A percentile compares a stretch with the other conserved stretches of the same genome.
Evolutionary conservation across 495 filamentous ascomycete species (phyloP).

Genomic region (Hypoxylon fragiforme): DNA sequence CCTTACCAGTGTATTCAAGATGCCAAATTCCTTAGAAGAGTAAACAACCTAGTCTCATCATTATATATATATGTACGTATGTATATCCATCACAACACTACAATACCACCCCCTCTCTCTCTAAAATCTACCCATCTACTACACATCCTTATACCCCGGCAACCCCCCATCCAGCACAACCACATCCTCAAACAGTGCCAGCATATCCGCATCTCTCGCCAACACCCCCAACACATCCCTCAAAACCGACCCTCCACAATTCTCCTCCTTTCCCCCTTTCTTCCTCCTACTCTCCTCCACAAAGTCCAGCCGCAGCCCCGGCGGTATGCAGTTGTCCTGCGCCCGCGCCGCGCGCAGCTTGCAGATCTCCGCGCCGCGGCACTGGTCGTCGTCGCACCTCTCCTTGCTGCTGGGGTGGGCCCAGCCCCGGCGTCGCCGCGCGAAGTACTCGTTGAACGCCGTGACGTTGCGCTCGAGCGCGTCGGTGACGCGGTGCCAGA

Average conservation of each 20-base stretch:
- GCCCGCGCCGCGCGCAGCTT: slow-evolving; percentile 38
- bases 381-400: no score
- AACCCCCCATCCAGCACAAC: background rate
- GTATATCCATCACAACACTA: no score
- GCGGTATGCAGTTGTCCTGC: slow-evolving; percentile 38
- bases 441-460: slow-evolving; percentile 33
- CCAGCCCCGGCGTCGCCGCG: slow-evolving; percentile 36
- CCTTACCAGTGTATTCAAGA: no score
- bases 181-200: slow-evolving; percentile 12
- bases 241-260: slow-evolving; percentile 28
- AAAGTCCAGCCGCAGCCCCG: slow-evolving; percentile 9
- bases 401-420: slow-evolving; percentile 22
- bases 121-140: no score
- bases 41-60: no score
- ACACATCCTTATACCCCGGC: background rate
- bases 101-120: no score
- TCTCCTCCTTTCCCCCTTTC: slow-evolving; percentile 5
- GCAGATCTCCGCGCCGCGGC: slow-evolving; percentile 34
- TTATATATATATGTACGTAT: no score
- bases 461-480: slow-evolving; percentile 22
- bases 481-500: slow-evolving; percentile 62
- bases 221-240: slow-evolving; percentile 24
- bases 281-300: background rate
- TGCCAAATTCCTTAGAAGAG: no score
- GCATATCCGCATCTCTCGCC: slow-evolving; percentile 10